Evolutionary conservation across 768 basidiomycete genomes (phyloP), one percentile per base, ranked within the genome.

Genomic region (Hericium coralloides): DNA sequence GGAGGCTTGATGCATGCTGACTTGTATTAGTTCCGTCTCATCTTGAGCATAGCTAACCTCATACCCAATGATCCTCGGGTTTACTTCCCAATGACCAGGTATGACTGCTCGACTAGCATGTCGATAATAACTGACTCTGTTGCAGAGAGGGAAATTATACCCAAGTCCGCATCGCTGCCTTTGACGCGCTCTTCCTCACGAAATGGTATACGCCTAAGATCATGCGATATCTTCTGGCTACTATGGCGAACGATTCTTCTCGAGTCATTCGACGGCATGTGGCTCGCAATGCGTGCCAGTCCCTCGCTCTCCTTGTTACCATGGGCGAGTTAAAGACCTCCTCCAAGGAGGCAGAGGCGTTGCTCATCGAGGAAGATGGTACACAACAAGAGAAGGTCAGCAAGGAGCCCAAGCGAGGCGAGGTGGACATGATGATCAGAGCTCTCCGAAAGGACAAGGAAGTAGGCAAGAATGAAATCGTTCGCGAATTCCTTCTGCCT

Each of bases 41-140:
- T 90, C 54, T 74, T 93, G 59, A 87, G 83, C 59, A 72, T 89
- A 39, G 87, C 89, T 1, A 84, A 84, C 64, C 76, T 94, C 26
- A 79, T 92, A 55, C 85, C 91, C 12, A 85, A 82, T 56, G 89
- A 92, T 60, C 78, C 84, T 26, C 79, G 80, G 56, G 73, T 85
- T 14, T 95, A 94, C 72, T 87, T 98, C 64, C 84, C 89, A 1
- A 82, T 94, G 63, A 95, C 95, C 41, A 80, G 95, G 93, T 93
- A 61, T 50, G 82, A 59, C 41, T 10, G 15, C 17, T 26, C 50
- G 18, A 4, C 9, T 37, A 36, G 6, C 37, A 47, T 36, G 47
- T 22, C 18, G 1, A 38, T 18, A 12, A 10, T 50, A 20, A 23
- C 43, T 55, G 39, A n/a, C 18, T 26, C 25, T 18, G 53, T 55